These are phyloP conservation scores for Wickerhamiella cacticola DNA, from an alignment of 805 yeast species.

Conservation along the genomic window DNA sequence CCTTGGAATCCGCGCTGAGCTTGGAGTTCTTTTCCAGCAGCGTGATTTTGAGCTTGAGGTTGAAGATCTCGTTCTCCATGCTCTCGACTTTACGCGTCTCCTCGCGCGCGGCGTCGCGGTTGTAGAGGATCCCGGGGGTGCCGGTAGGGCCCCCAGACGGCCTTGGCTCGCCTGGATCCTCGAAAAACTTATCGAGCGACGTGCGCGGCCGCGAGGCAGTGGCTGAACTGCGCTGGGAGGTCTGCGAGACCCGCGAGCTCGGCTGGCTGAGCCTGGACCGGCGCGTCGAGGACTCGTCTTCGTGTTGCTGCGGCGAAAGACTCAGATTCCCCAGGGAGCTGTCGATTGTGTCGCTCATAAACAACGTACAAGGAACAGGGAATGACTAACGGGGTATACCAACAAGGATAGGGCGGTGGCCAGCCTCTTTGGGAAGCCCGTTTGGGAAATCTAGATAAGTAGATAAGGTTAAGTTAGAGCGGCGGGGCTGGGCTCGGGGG, in stretches of 20 bases:
- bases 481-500: too few species aligned
- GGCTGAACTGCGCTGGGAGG: constrained; percentile 5
- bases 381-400: too few species aligned
- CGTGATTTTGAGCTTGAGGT: constrained; percentile 19
- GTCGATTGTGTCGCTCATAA: constrained; percentile 26
- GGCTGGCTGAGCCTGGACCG: constrained; percentile 7
- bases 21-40: constrained; percentile 10
- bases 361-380: neutral
- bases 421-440: too few species aligned
- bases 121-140: constrained; percentile 1
- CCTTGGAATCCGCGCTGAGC: constrained; percentile 12
- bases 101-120: constrained; percentile 33
- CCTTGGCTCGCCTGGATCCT: neutral
- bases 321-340: constrained; percentile 11
- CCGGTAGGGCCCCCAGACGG: too few species aligned
- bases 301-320: constrained; percentile 1
- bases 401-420: too few species aligned
- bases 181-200: neutral
- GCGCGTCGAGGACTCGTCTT: neutral
- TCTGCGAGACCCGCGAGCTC: constrained; percentile 6
- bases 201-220: neutral
- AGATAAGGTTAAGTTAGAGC: too few species aligned
- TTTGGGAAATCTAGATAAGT: too few species aligned
- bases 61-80: constrained; percentile 21
- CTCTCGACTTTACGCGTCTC: constrained; percentile 12